These are phyloP conservation scores for Canavalia gladiata DNA, from an alignment of 306 rosid genomes.

Conservation along the genomic window DNA sequence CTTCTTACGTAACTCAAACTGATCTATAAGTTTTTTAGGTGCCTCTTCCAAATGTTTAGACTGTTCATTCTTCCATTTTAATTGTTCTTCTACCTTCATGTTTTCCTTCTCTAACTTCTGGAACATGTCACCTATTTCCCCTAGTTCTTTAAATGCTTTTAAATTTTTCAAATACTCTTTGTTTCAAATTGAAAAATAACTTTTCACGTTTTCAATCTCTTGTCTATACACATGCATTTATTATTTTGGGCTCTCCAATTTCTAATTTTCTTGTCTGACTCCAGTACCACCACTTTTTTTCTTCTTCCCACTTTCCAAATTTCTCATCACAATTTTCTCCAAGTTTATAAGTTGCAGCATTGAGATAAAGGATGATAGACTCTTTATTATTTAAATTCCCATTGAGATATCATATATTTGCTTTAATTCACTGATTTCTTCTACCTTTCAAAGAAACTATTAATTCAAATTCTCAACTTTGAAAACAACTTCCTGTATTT, in stretches of 20 bases:
- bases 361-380: constrained; percentile 57
- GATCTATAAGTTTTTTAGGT: constrained; percentile 53
- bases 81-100: neutral
- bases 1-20: constrained; percentile 60
- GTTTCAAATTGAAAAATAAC: neutral
- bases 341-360: constrained; percentile 63
- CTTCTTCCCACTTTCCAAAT: constrained; percentile 57
- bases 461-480: constrained; percentile 67
- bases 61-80: constrained; percentile 1
- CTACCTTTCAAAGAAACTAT: constrained; percentile 61
- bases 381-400: constrained; percentile 53
- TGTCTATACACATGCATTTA: constrained; percentile 48
- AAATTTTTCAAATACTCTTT: constrained; percentile 56
- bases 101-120: neutral
- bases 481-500: constrained; percentile 58
- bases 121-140: constrained; percentile 52
- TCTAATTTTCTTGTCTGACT: constrained; percentile 64
- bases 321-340: constrained; percentile 59
- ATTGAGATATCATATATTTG: constrained; percentile 53
- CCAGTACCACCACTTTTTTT: constrained; percentile 49
- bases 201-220: constrained; percentile 64
- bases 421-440: constrained; percentile 47
- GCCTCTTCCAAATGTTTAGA: constrained; percentile 66
- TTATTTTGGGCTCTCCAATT: constrained; percentile 58
- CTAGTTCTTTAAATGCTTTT: constrained; percentile 48